Percentiles rank a stretch among this genome's conserved stretches.
These are phyloP conservation scores for Escallonia herrerae DNA, from an alignment of 129 eudicot species.

Conservation along the genomic window DNA sequence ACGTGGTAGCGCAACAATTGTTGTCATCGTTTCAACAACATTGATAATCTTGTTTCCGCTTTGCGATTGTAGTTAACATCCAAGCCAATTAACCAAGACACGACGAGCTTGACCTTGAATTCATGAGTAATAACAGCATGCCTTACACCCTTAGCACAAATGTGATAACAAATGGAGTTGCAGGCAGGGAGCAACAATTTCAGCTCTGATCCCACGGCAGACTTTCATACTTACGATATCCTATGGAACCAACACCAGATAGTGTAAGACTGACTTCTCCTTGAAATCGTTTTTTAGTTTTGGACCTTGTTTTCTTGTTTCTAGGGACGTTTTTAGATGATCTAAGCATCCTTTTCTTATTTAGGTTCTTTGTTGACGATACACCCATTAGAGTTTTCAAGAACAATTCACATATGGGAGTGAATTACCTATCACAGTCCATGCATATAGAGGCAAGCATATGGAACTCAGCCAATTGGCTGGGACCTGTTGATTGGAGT, in stretches of 20 bases:
- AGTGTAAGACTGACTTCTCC: slow-evolving; percentile 26
- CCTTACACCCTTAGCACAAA: slow-evolving; percentile 37
- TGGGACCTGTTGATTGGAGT: neutral
- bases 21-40: too few species aligned
- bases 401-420: neutral
- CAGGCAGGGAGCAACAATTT: slow-evolving; percentile 41
- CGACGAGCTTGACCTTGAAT: slow-evolving; percentile 55
- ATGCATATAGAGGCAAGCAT: neutral
- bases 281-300: neutral
- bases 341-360: neutral
- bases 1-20: too few species aligned
- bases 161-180: slow-evolving; percentile 28
- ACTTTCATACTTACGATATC: slow-evolving; percentile 45
- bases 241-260: slow-evolving; percentile 55
- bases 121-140: slow-evolving; percentile 37
- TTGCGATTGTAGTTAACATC: too few species aligned
- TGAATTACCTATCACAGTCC: neutral
- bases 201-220: slow-evolving; percentile 45
- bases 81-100: too few species aligned
- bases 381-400: neutral
- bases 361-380: neutral
- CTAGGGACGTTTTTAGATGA: neutral
- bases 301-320: too few species aligned
- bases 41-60: too few species aligned
- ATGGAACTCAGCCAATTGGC: neutral